Evolutionary conservation across 805 yeast genomes (phyloP).

Genomic region (Zygoascus tannicola): DNA sequence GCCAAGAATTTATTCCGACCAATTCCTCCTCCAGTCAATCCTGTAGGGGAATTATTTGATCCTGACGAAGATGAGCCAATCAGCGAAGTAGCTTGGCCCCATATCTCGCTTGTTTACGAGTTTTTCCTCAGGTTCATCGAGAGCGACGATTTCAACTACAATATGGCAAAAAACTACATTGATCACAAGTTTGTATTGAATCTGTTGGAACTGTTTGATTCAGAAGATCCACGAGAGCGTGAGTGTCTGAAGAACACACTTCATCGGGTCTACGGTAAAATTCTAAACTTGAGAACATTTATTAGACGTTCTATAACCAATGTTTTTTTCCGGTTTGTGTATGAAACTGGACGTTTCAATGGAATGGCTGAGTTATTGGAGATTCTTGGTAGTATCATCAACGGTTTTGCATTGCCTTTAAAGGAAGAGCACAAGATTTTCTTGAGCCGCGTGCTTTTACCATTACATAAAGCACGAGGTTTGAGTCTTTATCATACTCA

Average conservation of each 20-base stretch:
- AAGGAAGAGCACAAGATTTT: slow-evolving; percentile 96
- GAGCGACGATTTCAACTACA: slow-evolving; percentile 89
- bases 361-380: slow-evolving; percentile 93
- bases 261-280: slow-evolving; percentile 94
- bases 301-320: slow-evolving; percentile 87
- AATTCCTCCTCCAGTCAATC: slow-evolving; percentile 96
- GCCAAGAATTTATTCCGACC: slow-evolving; percentile 84
- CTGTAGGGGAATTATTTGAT: slow-evolving; percentile 90
- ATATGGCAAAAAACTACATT: slow-evolving; percentile 83
- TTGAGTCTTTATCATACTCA: slow-evolving; percentile 92
- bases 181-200: slow-evolving; percentile 82
- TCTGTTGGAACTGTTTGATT: slow-evolving; percentile 81
- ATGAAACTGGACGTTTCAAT: slow-evolving; percentile 92
- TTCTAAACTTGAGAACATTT: slow-evolving; percentile 77
- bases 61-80: slow-evolving; percentile 99
- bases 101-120: slow-evolving; percentile 94
- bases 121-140: slow-evolving; percentile 88
- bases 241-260: slow-evolving; percentile 91
- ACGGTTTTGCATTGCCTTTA: slow-evolving; percentile 94
- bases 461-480: slow-evolving; percentile 85
- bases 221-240: slow-evolving; percentile 94
- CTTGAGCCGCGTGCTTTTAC: slow-evolving; percentile 74
- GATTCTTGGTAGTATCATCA: slow-evolving; percentile 90
- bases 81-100: slow-evolving; percentile 95
- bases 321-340: slow-evolving; percentile 84